Percentiles rank a stretch among this genome's conserved stretches.
phyloP scores from a whole-genome alignment of 331 rosid species.

The Stylosanthes scabra region DNA sequence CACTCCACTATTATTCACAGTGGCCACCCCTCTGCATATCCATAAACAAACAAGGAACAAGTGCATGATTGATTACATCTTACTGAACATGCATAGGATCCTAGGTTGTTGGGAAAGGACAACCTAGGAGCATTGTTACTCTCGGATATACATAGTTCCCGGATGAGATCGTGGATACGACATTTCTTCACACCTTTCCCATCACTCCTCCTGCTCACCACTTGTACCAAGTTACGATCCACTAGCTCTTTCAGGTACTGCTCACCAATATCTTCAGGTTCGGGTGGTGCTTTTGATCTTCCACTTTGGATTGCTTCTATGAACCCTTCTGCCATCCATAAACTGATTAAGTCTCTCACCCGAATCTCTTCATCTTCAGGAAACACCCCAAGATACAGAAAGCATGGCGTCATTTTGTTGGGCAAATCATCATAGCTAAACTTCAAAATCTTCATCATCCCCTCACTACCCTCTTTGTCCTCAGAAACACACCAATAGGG shows the following conservation, averaged over 20 bases:
- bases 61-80: neutral
- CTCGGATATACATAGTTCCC: slow-evolving; percentile 33
- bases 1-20: no score
- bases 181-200: slow-evolving; percentile 39
- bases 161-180: slow-evolving; percentile 43
- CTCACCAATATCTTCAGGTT: slow-evolving; percentile 14
- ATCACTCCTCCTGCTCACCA: slow-evolving; percentile 15
- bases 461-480: no score
- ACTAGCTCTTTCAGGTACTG: slow-evolving; percentile 36
- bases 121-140: slow-evolving; percentile 18
- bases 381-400: slow-evolving; percentile 24
- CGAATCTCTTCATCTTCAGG: slow-evolving; percentile 13
- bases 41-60: slow-evolving; percentile 3
- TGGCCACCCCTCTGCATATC: no score
- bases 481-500: no score
- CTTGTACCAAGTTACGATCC: slow-evolving; percentile 41
- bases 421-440: slow-evolving; percentile 40
- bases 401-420: slow-evolving; percentile 10
- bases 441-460: slow-evolving; percentile 28
- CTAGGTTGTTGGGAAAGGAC: neutral
- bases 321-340: slow-evolving; percentile 32
- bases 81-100: neutral
- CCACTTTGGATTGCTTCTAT: neutral
- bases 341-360: neutral
- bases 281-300: neutral